phyloP scores from a whole-genome alignment of 2,329 filamentous ascomycete genomes.

The Corniculantispora saksenae region DNA sequence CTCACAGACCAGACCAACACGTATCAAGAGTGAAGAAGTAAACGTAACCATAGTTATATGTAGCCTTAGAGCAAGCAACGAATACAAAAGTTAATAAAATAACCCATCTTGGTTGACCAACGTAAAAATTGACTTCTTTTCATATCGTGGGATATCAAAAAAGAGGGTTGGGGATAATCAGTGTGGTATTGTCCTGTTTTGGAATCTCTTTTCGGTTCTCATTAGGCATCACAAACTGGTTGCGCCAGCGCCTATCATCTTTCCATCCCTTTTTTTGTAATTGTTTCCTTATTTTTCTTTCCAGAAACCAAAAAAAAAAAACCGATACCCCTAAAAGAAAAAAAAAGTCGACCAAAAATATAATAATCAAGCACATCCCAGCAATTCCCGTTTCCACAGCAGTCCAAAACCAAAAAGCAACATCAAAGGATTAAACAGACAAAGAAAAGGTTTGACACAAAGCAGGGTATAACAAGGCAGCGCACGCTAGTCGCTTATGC shows the following conservation, averaged over 20 bases:
- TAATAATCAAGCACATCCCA: constrained; percentile 15
- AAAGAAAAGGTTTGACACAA: constrained; percentile 16
- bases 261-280: neutral
- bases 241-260: constrained; percentile 4
- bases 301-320: constrained; percentile 11
- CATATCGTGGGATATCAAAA: neutral
- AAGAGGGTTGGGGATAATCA: neutral
- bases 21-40: too few species aligned
- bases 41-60: too few species aligned
- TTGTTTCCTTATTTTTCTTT: neutral
- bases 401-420: constrained; percentile 8
- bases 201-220: neutral
- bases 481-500: constrained; percentile 32
- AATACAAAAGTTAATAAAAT: neutral
- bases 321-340: neutral
- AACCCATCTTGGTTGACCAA: neutral
- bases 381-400: constrained; percentile 18
- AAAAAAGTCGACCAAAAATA: neutral
- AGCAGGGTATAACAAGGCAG: constrained; percentile 9
- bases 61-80: neutral
- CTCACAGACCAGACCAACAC: too few species aligned
- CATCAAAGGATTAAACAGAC: constrained; percentile 13
- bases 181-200: neutral
- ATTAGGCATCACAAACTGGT: constrained; percentile 5
- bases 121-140: neutral